Base-by-base conservation (phyloP, 768 basidiomycete species). In the Rhizopogon roseolus region DNA sequence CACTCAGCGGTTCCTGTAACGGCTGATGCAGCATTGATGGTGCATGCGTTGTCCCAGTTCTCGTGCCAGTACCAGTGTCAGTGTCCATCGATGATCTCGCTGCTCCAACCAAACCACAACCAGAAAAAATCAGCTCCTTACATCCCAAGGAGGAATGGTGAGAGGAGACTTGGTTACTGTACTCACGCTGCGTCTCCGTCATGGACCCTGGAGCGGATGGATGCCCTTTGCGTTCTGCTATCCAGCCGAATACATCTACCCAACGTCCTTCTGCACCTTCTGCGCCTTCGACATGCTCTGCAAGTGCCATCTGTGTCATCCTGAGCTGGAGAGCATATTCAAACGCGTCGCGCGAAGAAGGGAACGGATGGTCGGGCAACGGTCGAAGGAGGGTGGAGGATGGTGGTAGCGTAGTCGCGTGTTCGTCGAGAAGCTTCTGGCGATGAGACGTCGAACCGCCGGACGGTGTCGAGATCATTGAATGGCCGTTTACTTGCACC, bases 241-340 rank as follows among this genome's bases (percentile, higher is more conserved):
- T 85, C 88, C 90, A 97, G 5, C 80, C 73, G 66, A 95, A 96
- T 7, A 93, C 78, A 27, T 93, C 91, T 14, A 93, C 74, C 82
- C 93, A 94, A 53, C 82, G 85, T 16, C 73, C 71, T 57, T 88
- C 85, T 0, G 93, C 94, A 39, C 84, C 81, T 61, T 95, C 92
- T 0, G 93, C 79, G 0, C 97, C 96, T 37, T 93, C 87, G 16
- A 89, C 79, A 36, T 86, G 80, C 70, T 98, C 97, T 16, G 80
- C 78, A 46, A 98, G 71, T 6, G 86, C 82, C 45, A 88, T 84
- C 63, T 90, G 86, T 0, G 93, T 90, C 80, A 96, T 90, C 29
- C 93, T 77, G 32, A 98, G 68, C 67, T 97, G 89, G 42, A 97
- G 72, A 17, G 88, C 85, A 50, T 86, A 77, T 62, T 90, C 90